Conservation (phyloP, 139 green algal species). For the Closterium sp. region DNA sequence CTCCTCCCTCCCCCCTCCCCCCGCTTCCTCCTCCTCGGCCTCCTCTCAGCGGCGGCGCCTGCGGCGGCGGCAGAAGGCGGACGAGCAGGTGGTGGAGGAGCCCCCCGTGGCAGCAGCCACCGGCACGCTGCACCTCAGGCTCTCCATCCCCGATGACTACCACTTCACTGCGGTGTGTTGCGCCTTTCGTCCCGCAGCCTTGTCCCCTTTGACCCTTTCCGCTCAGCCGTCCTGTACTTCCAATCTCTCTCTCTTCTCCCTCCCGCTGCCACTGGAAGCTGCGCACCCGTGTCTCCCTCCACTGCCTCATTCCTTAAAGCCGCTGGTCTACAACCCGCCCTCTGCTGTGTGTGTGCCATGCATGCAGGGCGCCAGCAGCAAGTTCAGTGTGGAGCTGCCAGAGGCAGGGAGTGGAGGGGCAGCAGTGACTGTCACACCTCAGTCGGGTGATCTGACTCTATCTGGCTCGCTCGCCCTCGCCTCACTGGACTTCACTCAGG, state of each 20-base stretch:
- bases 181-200: not conserved
- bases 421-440: not conserved
- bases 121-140: constrained; percentile 49
- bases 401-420: not conserved
- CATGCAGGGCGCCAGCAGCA: constrained; percentile 6
- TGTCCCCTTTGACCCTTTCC: not conserved
- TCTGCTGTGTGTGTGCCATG: not conserved
- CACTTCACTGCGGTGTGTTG: constrained; percentile 61
- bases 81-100: constrained; percentile 31
- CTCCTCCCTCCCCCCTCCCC: constrained; percentile 55
- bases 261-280: not conserved
- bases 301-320: too few species aligned
- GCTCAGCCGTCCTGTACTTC: not conserved
- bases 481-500: constrained; percentile 1
- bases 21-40: constrained; percentile 39
- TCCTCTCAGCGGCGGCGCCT: not conserved
- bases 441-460: not conserved
- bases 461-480: not conserved
- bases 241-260: too few species aligned
- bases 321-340: not conserved
- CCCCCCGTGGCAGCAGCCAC: constrained; percentile 13
- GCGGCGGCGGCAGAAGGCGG: constrained; percentile 29
- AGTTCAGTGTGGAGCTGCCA: not conserved
- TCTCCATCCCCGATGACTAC: constrained; percentile 61
- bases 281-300: too few species aligned